Percentiles rank a stretch among this genome's conserved stretches.
phyloP scores from a whole-genome alignment of 805 yeast genomes.

The Spathaspora sp. region DNA sequence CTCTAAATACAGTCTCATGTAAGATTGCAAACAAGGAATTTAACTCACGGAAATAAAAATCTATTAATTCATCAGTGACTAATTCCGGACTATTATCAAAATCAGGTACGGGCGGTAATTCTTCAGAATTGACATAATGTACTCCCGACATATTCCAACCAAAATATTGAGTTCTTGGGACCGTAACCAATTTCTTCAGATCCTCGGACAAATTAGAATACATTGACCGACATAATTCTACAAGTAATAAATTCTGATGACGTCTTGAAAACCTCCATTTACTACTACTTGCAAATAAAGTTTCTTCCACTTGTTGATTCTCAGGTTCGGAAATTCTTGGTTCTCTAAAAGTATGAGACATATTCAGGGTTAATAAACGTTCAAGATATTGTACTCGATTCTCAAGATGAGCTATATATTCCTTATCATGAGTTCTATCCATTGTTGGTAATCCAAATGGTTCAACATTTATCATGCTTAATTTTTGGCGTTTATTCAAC shows the following conservation, averaged over 20 bases:
- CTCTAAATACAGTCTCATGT: conserved; percentile 51
- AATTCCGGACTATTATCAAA: conserved; percentile 4
- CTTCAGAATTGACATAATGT: conserved; percentile 38
- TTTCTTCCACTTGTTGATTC: conserved; percentile 12
- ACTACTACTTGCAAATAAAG: conserved; percentile 22
- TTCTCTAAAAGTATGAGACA: conserved; percentile 9
- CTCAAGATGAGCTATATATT: conserved; percentile 34
- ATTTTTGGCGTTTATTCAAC: conserved; percentile 10
- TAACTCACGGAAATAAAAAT: conserved; percentile 44
- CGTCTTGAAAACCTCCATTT: conserved; percentile 49
- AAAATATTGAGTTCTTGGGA: conserved; percentile 58
- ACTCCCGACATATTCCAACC: conserved; percentile 68
- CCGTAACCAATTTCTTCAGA: conserved; percentile 27
- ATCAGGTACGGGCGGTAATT: conserved; percentile 31
- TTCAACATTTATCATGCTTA: conserved; percentile 8
- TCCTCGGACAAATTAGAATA: conserved; percentile 30
- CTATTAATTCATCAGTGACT: conserved; percentile 12
- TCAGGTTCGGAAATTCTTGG: conserved; percentile 18
- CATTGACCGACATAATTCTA: conserved; percentile 33
- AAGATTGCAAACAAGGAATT: conserved; percentile 52
- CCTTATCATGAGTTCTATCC: conserved; percentile 9
- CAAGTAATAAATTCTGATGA: conserved; percentile 41
- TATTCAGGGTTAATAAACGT: conserved; percentile 17
- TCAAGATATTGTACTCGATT: conserved; percentile 40
- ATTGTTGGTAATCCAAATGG: conserved; percentile 19